Percentiles rank a stretch among this genome's conserved stretches.
Evolutionary conservation across 2,329 filamentous ascomycete species (phyloP).

Genomic region (Elsinoe fawcettii): DNA sequence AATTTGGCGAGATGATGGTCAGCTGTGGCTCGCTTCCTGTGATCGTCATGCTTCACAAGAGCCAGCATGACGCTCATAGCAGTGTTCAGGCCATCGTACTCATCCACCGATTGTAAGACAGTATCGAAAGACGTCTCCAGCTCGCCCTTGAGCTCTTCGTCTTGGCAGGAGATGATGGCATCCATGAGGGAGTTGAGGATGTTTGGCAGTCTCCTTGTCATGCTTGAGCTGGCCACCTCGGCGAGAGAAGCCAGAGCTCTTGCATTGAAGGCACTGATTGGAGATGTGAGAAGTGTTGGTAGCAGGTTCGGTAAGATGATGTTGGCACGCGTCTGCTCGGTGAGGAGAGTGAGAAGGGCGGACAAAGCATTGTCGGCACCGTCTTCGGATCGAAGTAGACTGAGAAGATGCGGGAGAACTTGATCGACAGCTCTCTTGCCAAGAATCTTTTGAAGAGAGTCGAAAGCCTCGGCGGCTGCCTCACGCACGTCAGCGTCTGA

Average conservation of each 20-base stretch:
- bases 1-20: slow-evolving; percentile 77
- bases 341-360: slow-evolving; percentile 86
- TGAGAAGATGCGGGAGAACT: slow-evolving; percentile 85
- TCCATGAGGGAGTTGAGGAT: slow-evolving; percentile 95
- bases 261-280: slow-evolving; percentile 91
- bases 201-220: slow-evolving; percentile 80
- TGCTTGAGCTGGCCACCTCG: slow-evolving; percentile 79
- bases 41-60: slow-evolving; percentile 87
- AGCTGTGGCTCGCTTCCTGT: slow-evolving; percentile 70
- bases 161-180: slow-evolving; percentile 70
- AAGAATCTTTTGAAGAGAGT: slow-evolving; percentile 84
- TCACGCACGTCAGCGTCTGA: slow-evolving; percentile 84
- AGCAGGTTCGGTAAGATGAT: slow-evolving; percentile 95
- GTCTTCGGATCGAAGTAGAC: slow-evolving; percentile 74
- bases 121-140: slow-evolving; percentile 77
- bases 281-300: slow-evolving; percentile 80
- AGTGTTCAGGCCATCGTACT: slow-evolving; percentile 90
- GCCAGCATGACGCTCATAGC: slow-evolving; percentile 88
- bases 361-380: slow-evolving; percentile 88
- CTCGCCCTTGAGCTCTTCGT: slow-evolving; percentile 66
- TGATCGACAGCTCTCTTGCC: slow-evolving; percentile 94
- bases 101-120: slow-evolving; percentile 85
- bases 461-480: slow-evolving; percentile 93
- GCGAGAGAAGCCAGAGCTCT: slow-evolving; percentile 87
- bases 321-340: slow-evolving; percentile 86